phyloP scores from a whole-genome alignment of 106 monocot genomes.

The Platanthera zijinensis region DNA sequence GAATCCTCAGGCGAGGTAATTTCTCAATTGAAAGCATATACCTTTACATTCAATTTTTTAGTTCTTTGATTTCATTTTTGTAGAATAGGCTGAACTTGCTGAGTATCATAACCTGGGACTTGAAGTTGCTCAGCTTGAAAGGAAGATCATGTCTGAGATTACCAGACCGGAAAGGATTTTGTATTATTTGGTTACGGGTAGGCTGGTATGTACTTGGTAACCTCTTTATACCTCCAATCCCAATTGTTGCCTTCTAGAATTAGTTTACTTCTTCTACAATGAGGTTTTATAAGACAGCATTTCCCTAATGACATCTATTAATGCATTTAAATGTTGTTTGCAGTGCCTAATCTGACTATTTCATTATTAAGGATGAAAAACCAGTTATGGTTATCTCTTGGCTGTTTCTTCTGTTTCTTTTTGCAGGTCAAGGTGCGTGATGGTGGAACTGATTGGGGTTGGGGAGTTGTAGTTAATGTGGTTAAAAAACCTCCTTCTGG shows the following conservation, averaged over 20 bases:
- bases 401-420: background rate
- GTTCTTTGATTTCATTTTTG: constrained; percentile 1
- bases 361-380: background rate
- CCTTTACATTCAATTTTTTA: background rate
- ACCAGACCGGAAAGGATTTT: constrained; percentile 86
- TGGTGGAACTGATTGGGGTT: constrained; percentile 96
- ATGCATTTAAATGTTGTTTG: background rate
- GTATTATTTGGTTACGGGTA: constrained; percentile 73
- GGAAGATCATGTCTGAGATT: constrained; percentile 88
- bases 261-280: background rate
- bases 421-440: constrained; percentile 89
- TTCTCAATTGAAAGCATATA: constrained; percentile 4
- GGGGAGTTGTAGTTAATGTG: constrained; percentile 98
- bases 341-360: background rate
- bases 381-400: background rate
- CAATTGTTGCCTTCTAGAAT: background rate
- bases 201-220: constrained; percentile 59
- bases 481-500: constrained; percentile 65
- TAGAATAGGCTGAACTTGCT: constrained; percentile 58
- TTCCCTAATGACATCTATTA: background rate
- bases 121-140: constrained; percentile 76
- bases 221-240: background rate
- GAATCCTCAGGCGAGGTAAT: constrained; percentile 88
- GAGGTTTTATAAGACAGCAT: background rate
- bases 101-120: constrained; percentile 85